Evolutionary conservation across 805 yeast genomes (phyloP).

Genomic region (Teunomyces atbi): DNA sequence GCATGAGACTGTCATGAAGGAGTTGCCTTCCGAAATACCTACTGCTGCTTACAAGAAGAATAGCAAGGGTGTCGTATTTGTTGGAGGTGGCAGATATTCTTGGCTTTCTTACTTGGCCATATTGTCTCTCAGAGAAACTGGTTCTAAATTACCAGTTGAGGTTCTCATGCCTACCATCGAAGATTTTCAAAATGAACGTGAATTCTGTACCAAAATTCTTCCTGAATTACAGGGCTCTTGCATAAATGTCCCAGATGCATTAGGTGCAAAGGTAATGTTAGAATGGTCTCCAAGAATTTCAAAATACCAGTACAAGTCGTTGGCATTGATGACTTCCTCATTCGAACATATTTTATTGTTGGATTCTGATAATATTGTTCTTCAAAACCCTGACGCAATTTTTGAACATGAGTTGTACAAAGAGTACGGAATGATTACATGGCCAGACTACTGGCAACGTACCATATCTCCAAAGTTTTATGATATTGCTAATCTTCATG

Average conservation of each 20-base stretch:
- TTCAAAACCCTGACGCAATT: conserved; percentile 29
- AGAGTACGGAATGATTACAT: conserved; percentile 34
- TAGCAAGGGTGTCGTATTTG: conserved; percentile 30
- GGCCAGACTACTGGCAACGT: conserved; percentile 46
- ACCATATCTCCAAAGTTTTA: conserved; percentile 36
- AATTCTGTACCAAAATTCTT: conserved; percentile 47
- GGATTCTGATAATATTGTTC: conserved; percentile 34
- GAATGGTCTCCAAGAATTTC: conserved; percentile 41
- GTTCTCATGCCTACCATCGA: conserved; percentile 32
- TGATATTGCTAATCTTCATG: conserved; percentile 31
- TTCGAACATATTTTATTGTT: conserved; percentile 33
- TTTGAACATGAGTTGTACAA: conserved; percentile 29
- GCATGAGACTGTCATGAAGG: conserved; percentile 18
- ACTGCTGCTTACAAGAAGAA: conserved; percentile 19
- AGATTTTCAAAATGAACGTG: conserved; percentile 32
- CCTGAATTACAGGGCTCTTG: conserved; percentile 67
- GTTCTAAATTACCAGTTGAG: conserved; percentile 40
- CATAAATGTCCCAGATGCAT: conserved; percentile 42
- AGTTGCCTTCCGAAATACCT: conserved; percentile 19
- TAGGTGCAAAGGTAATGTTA: conserved; percentile 52
- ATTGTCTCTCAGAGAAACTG: conserved; percentile 32
- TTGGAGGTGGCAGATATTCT: conserved; percentile 36
- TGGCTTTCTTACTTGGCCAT: conserved; percentile 36
- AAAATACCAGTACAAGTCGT: conserved; percentile 68
- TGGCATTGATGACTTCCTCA: conserved; percentile 43